A percentile compares a stretch with the other conserved stretches of the same genome.
These are phyloP conservation scores for Geosmithia flava DNA, from an alignment of 2,329 filamentous ascomycete genomes.

Conservation along the genomic window DNA sequence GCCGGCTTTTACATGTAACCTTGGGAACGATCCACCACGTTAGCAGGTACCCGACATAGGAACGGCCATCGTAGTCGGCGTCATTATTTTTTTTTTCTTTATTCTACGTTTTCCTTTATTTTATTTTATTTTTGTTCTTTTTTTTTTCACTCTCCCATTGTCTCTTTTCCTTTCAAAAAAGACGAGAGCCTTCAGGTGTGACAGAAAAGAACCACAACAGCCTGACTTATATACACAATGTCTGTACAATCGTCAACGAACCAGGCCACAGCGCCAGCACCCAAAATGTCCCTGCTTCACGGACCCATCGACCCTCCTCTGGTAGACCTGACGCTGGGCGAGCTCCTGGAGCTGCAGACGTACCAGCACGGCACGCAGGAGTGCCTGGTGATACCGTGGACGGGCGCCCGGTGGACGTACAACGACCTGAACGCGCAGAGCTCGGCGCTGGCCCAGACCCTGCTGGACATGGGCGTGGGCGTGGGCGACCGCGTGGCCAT, in stretches of 20 bases:
- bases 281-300: conserved; percentile 47
- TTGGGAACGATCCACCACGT: not conserved
- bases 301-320: conserved; percentile 58
- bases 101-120: not conserved
- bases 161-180: not conserved
- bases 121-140: not conserved
- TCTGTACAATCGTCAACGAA: conserved; percentile 5
- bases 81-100: not conserved
- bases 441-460: conserved; percentile 48
- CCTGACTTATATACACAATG: conserved; percentile 9
- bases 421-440: conserved; percentile 50
- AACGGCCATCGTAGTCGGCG: not conserved
- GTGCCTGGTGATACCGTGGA: conserved; percentile 65
- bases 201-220: not conserved
- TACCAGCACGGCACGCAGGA: conserved; percentile 52
- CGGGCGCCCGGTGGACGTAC: conserved; percentile 62
- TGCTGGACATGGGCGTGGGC: conserved; percentile 54
- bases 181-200: not conserved
- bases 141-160: not conserved
- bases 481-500: conserved; percentile 61
- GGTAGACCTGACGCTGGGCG: conserved; percentile 58
- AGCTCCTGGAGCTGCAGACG: conserved; percentile 60
- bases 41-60: not conserved
- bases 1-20: not conserved
- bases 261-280: conserved; percentile 8